phyloP scores from a whole-genome alignment of 2,329 filamentous ascomycete genomes.

The Dendryphion nanum region DNA sequence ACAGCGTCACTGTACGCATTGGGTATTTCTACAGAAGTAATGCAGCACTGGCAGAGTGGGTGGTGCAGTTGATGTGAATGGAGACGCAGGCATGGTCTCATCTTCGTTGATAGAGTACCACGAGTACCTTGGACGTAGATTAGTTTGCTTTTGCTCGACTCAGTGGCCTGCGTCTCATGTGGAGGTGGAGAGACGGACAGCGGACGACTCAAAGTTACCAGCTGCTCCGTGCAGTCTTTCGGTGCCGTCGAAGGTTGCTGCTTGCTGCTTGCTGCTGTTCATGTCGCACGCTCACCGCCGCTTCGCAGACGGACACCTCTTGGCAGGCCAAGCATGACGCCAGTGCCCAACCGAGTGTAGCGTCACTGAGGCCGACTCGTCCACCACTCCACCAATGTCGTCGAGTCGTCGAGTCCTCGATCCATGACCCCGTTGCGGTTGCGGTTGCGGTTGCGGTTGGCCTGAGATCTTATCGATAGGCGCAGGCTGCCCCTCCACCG shows the following conservation, averaged over 20 bases:
- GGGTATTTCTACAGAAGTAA: too few species aligned
- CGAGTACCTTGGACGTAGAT: too few species aligned
- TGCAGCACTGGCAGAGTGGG: too few species aligned
- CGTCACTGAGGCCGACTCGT: not conserved
- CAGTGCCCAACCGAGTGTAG: constrained; percentile 4
- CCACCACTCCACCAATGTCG: not conserved
- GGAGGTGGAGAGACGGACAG: too few species aligned
- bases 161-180: too few species aligned
- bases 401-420: constrained; percentile 1
- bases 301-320: constrained; percentile 1
- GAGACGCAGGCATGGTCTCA: too few species aligned
- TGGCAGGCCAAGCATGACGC: constrained; percentile 5
- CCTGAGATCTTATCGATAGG: constrained; percentile 16
- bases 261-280: not conserved
- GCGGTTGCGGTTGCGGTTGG: not conserved
- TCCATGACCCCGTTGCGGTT: constrained; percentile 2
- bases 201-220: constrained; percentile 3
- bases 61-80: too few species aligned
- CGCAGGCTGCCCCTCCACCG: not conserved
- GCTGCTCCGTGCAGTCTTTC: not conserved
- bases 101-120: too few species aligned
- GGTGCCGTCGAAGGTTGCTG: constrained; percentile 2
- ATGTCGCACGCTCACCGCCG: constrained; percentile 8
- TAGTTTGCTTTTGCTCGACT: too few species aligned
- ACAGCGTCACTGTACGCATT: too few species aligned